Conservation (phyloP, 208 protist genomes). For the Lotmaria passim region DNA sequence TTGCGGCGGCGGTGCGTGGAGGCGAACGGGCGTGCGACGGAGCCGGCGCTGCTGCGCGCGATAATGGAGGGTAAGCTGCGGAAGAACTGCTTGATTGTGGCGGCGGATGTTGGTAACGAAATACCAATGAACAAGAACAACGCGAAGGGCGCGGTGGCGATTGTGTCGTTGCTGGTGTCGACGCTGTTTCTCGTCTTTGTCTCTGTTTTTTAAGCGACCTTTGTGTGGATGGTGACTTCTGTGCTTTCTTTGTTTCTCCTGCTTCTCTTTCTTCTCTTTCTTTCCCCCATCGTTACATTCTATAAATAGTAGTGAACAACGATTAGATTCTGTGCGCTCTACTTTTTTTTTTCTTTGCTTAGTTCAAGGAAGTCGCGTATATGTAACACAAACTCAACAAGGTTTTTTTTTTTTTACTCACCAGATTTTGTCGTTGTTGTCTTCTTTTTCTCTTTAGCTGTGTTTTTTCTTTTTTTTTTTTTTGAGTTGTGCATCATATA, state of each 20-base stretch:
- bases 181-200: conserved; percentile 15
- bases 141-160: conserved; percentile 11
- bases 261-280: neutral
- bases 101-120: conserved; percentile 29
- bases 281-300: no score
- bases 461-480: no score
- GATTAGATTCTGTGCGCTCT: no score
- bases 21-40: conserved; percentile 8
- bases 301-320: no score
- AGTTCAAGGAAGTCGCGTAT: no score
- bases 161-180: conserved; percentile 12
- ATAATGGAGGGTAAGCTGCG: conserved; percentile 26
- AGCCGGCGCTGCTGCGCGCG: conserved; percentile 19
- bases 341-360: no score
- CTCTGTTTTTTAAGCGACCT: neutral
- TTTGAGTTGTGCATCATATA: no score
- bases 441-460: no score
- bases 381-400: no score
- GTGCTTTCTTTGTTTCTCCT: neutral
- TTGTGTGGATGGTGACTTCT: neutral
- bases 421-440: no score
- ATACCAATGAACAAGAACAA: conserved; percentile 21
- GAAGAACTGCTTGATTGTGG: conserved; percentile 25
- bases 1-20: conserved; percentile 18
- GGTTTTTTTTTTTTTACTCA: no score